Evolutionary conservation across 805 yeast species (phyloP).

Genomic region (Cephaloascus fragrans): DNA sequence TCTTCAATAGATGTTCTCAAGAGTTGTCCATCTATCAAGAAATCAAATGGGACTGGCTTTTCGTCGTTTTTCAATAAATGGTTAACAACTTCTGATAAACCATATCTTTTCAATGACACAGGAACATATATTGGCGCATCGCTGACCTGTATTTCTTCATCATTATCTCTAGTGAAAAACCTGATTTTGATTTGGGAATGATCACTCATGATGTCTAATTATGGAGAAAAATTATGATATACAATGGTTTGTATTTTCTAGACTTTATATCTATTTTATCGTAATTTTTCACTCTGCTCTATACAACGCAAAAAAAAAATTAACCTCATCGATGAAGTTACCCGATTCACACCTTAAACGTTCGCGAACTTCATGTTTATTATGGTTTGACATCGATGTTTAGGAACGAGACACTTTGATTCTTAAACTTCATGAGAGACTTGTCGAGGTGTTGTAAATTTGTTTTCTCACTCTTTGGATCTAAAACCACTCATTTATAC

Average conservation of each 20-base stretch:
- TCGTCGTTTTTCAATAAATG: slow-evolving; percentile 57
- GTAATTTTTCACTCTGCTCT: no score
- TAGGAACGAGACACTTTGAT: no score
- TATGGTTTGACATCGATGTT: no score
- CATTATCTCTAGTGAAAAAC: slow-evolving; percentile 80
- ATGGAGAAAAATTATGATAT: not conserved
- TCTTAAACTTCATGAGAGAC: no score
- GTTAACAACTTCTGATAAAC: slow-evolving; percentile 90
- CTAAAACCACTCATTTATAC: no score
- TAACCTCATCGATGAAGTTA: no score
- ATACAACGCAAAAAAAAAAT: no score
- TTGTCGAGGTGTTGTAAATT: no score
- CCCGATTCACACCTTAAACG: no score
- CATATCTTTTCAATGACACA: slow-evolving; percentile 74
- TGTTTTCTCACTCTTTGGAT: no score
- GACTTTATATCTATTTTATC: no score
- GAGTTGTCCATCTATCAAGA: slow-evolving; percentile 76
- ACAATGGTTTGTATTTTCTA: not conserved
- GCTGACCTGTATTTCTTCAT: slow-evolving; percentile 53
- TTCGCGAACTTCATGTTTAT: no score
- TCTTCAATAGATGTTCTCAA: slow-evolving; percentile 73
- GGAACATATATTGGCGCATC: slow-evolving; percentile 88
- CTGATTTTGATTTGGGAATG: slow-evolving; percentile 70
- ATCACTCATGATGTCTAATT: slow-evolving; percentile 6
- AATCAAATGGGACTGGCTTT: slow-evolving; percentile 82